A percentile compares a stretch with the other conserved stretches of the same genome.
Conservation (phyloP, 2,329 filamentous ascomycete species). For the Ceratocystis papillata region DNA sequence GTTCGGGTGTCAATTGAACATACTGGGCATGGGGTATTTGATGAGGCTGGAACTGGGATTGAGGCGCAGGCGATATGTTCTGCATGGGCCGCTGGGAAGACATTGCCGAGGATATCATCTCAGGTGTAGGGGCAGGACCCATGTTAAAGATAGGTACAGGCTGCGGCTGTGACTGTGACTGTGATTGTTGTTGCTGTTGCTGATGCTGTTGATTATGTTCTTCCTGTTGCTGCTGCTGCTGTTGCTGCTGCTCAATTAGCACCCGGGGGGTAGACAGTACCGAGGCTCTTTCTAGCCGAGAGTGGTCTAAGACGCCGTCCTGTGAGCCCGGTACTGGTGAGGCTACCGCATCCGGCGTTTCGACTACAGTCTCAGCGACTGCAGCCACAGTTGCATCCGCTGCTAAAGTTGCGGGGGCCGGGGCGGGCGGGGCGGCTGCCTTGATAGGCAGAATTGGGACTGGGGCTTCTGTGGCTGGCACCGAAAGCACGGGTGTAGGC, state of each 20-base stretch:
- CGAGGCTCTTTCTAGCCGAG: neutral
- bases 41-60: slow-evolving; percentile 7
- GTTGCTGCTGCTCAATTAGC: slow-evolving; percentile 1
- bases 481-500: slow-evolving; percentile 8
- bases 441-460: neutral
- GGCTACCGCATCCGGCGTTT: neutral
- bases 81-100: slow-evolving; percentile 12
- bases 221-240: neutral
- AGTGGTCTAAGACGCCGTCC: slow-evolving; percentile 1
- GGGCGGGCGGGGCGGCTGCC: neutral
- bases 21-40: slow-evolving; percentile 4
- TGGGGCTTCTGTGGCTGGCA: neutral
- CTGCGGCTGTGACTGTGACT: neutral
- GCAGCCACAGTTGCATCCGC: neutral
- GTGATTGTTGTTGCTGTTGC: neutral
- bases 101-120: slow-evolving; percentile 15
- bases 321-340: neutral
- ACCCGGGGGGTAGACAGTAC: slow-evolving; percentile 1
- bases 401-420: too few relatives aligned
- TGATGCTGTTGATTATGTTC: neutral
- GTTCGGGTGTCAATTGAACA: slow-evolving; percentile 10
- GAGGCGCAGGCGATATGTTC: slow-evolving; percentile 4
- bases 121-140: slow-evolving; percentile 9
- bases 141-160: slow-evolving; percentile 1
- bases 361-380: neutral